Evolutionary conservation across 75 land plant species (phyloP).

Genomic region (Isoetes taiwanensis): DNA sequence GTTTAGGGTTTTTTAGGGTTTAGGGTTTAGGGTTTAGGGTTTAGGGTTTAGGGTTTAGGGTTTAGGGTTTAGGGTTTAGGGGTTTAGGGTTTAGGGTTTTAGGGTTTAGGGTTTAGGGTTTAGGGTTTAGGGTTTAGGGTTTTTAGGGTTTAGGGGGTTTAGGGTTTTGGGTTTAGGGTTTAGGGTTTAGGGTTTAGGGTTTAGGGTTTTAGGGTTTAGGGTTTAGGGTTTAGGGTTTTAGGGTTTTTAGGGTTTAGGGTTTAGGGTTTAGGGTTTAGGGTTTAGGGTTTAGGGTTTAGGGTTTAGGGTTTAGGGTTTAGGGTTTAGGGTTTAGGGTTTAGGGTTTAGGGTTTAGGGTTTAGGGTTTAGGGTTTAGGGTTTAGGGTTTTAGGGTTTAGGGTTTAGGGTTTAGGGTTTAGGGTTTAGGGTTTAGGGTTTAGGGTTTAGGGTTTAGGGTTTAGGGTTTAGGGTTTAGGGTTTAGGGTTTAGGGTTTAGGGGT

Average conservation of each 20-base stretch:
- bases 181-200: conserved; percentile 17
- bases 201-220: conserved; percentile 16
- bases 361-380: conserved; percentile 21
- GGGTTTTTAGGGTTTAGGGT: conserved; percentile 21
- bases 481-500: conserved; percentile 13
- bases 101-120: conserved; percentile 8
- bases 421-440: conserved; percentile 13
- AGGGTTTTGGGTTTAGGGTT: conserved; percentile 15
- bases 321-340: conserved; percentile 16
- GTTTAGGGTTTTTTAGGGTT: conserved; percentile 12
- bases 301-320: conserved; percentile 24
- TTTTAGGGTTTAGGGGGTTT: conserved; percentile 11
- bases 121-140: conserved; percentile 10
- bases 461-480: conserved; percentile 26
- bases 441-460: conserved; percentile 23
- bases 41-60: conserved; percentile 13
- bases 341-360: too few relatives aligned
- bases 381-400: conserved; percentile 25
- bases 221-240: conserved; percentile 21
- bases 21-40: conserved; percentile 10
- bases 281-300: conserved; percentile 19
- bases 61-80: conserved; percentile 20
- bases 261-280: conserved; percentile 19
- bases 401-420: conserved; percentile 18
- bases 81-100: conserved; percentile 13